phyloP scores from a whole-genome alignment of 1,284 basidiomycete genomes.

The Porogramme epimiltina region DNA sequence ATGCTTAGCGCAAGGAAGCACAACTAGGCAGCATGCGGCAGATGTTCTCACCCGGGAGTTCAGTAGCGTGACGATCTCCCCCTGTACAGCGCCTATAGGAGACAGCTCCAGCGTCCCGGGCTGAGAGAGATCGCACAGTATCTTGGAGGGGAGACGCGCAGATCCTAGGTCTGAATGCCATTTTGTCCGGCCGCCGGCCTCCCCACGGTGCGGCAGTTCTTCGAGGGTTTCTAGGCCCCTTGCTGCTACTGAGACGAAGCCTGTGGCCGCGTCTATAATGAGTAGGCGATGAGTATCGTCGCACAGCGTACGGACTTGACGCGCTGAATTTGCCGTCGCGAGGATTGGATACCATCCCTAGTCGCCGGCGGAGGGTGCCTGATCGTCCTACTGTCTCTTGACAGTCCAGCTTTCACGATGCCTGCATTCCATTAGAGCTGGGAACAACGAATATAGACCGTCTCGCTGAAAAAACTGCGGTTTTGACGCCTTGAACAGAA shows the following conservation, averaged over 20 bases:
- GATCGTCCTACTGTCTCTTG: not conserved
- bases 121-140: not conserved
- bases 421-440: no score
- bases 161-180: no score
- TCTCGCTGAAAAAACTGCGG: no score
- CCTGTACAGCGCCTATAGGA: no score
- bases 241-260: no score
- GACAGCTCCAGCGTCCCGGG: no score
- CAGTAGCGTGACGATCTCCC: not conserved
- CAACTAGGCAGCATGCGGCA: not conserved
- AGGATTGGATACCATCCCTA: not conserved
- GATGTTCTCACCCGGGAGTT: not conserved
- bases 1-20: not conserved
- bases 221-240: no score
- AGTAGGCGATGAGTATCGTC: not conserved
- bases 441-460: no score
- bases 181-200: no score
- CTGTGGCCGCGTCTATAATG: not conserved
- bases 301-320: constrained; percentile 5
- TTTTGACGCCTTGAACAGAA: no score
- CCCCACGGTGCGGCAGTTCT: no score
- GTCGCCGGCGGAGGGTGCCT: not conserved
- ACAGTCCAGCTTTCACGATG: no score
- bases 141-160: not conserved
- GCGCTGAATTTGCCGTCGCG: not conserved